Base-by-base conservation (phyloP, 1,284 basidiomycete species). In the Moniliophthora roreri region DNA sequence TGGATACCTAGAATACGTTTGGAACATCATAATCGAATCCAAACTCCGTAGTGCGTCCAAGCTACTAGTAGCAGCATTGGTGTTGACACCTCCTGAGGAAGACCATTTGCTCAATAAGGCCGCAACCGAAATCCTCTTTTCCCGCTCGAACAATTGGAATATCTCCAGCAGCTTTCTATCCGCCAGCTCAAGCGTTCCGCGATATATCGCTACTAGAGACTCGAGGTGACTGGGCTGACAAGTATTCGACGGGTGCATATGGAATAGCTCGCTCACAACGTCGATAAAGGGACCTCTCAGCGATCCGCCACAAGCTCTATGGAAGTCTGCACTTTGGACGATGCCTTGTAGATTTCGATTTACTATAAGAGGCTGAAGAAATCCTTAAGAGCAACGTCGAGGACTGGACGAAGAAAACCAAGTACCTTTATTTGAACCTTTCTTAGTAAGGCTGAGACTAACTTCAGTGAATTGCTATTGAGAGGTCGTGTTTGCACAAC, bases 151-250 rank as follows among this genome's bases (percentile, higher is more conserved):
- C 0, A 92, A 72, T 37, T 80, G 79, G 72, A 96, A 89, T 41
- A 95, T 80, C 1, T 81, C 77, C 2, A 95, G 69, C 1, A 97
- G 69, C 45, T 74, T 76, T 15, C 79, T 76, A 65, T 97, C 95
- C 0, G 84, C 63, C 0, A 56, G 52, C 0, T 82, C 80, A 28
- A 89, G 67, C 0, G 88, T 88, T 1, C 90, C 94, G 3, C 79
- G 71, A 66, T 97, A 97, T 1, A 94, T 70, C 6, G 70, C 72
- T 28, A 90, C 69, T 24, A 96, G 74, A 1, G 91, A 89, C 50
- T 89, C 84, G 47, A 95, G 70, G 59, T 94, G 90, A 8, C 84
- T 86, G 7, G 87, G 78, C 64, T 95, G 93, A 62, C 91, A 93
- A 1, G 93, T 87, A 60, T 91, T 91, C 16, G 77, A 71, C 0